Evolutionary conservation across 768 basidiomycete genomes (phyloP).

Genomic region (Trametes coccinea): DNA sequence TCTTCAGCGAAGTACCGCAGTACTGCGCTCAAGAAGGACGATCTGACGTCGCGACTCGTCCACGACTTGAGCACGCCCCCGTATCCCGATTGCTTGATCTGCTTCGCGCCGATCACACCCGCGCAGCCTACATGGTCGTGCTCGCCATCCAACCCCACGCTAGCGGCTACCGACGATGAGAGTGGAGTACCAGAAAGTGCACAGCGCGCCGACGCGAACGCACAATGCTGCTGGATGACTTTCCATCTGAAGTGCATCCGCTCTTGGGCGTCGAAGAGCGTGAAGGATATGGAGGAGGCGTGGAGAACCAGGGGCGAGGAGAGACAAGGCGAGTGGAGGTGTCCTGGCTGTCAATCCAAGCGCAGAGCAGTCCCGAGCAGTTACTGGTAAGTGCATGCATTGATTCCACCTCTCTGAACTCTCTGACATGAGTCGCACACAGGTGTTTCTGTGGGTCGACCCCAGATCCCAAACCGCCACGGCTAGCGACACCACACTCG

Average conservation of each 20-base stretch:
- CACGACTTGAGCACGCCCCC: conserved; percentile 67
- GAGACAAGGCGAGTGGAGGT: conserved; percentile 80
- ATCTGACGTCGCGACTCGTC: conserved; percentile 74
- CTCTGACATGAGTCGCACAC: conserved; percentile 19
- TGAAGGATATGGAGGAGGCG: conserved; percentile 70
- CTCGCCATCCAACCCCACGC: conserved; percentile 56
- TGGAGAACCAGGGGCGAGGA: conserved; percentile 72
- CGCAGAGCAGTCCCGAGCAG: conserved; percentile 63
- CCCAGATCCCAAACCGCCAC: conserved; percentile 69
- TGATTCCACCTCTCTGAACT: neutral
- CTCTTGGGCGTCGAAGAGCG: conserved; percentile 84
- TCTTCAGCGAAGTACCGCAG: conserved; percentile 16
- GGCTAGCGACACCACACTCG: conserved; percentile 74
- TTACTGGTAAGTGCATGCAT: conserved; percentile 51
- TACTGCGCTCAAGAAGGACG: conserved; percentile 43
- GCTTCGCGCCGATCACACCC: conserved; percentile 78
- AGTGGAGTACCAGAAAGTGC: conserved; percentile 17
- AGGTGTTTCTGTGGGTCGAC: conserved; percentile 86
- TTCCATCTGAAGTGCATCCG: conserved; percentile 91
- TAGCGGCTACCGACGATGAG: conserved; percentile 27
- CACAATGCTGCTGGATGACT: conserved; percentile 83
- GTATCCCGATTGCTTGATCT: conserved; percentile 79
- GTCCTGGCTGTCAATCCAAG: conserved; percentile 89
- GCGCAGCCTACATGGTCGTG: conserved; percentile 88
- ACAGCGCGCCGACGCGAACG: conserved; percentile 21